A percentile compares a stretch with the other conserved stretches of the same genome.
Evolutionary conservation across 1,284 basidiomycete genomes (phyloP).

Genomic region (Ustilago tritici): DNA sequence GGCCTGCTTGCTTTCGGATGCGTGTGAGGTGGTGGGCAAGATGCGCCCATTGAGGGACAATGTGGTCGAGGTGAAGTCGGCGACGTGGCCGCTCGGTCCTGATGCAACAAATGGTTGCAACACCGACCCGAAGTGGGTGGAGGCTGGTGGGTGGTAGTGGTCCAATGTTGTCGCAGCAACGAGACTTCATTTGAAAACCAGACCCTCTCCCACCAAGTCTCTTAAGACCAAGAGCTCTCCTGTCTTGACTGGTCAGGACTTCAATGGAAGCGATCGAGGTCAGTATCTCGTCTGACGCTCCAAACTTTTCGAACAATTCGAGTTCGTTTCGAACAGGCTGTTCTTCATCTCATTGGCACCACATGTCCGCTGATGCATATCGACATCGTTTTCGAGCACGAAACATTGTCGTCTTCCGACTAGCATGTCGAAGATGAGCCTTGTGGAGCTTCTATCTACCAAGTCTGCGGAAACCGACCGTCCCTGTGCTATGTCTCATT

Average conservation of each 20-base stretch:
- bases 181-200: conserved; percentile 7
- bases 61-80: conserved; percentile 1
- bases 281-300: neutral
- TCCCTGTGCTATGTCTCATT: no score
- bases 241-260: neutral
- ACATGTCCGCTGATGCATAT: neutral
- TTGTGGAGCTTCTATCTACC: no score
- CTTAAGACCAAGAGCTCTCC: neutral
- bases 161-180: neutral
- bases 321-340: neutral
- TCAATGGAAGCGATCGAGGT: neutral
- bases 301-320: neutral
- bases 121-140: neutral
- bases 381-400: neutral
- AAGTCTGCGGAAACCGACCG: no score
- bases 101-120: neutral
- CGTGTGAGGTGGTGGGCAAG: conserved; percentile 1
- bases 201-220: neutral
- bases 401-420: neutral
- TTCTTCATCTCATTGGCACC: neutral
- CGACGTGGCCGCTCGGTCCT: conserved; percentile 4
- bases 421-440: neutral
- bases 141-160: neutral
- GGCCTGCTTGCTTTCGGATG: neutral
- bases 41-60: neutral